phyloP scores from a whole-genome alignment of 495 filamentous ascomycete genomes.

The Penicillium atrosanguineum region DNA sequence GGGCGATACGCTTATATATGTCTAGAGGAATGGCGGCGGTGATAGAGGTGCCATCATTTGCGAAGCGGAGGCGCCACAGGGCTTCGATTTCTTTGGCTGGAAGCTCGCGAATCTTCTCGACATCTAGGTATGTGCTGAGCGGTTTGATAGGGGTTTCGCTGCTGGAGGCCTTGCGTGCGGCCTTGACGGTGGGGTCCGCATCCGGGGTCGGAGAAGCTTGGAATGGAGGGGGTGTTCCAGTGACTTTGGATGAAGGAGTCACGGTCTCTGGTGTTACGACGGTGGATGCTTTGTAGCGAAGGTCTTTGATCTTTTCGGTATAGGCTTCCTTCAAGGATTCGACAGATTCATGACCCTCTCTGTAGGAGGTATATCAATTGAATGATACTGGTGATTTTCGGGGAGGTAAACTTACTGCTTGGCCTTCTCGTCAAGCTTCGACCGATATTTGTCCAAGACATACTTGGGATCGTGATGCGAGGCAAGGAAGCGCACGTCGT shows the following conservation, averaged over 20 bases:
- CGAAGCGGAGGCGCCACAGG: conserved; percentile 90
- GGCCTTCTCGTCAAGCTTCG: conserved; percentile 83
- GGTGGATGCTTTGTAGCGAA: conserved; percentile 61
- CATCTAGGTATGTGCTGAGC: conserved; percentile 77
- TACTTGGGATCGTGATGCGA: conserved; percentile 59
- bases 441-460: conserved; percentile 78
- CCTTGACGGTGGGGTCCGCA: conserved; percentile 31
- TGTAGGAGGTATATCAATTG: conserved; percentile 16
- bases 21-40: conserved; percentile 74
- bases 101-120: conserved; percentile 69
- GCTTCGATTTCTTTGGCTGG: conserved; percentile 79
- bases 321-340: conserved; percentile 79
- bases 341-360: conserved; percentile 70
- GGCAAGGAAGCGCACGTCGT: conserved; percentile 86
- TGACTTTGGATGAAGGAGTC: conserved; percentile 9
- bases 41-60: conserved; percentile 63
- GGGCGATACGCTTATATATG: conserved; percentile 66
- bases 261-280: conserved; percentile 50
- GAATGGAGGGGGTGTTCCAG: conserved; percentile 27
- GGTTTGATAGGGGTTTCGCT: conserved; percentile 65
- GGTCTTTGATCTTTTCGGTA: conserved; percentile 70
- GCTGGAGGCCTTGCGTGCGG: conserved; percentile 27
- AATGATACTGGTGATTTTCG: neutral
- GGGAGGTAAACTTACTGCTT: conserved; percentile 54
- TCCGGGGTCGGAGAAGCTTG: conserved; percentile 30